phyloP scores from a whole-genome alignment of 208 protist species.

The Trichomonas tenax region DNA sequence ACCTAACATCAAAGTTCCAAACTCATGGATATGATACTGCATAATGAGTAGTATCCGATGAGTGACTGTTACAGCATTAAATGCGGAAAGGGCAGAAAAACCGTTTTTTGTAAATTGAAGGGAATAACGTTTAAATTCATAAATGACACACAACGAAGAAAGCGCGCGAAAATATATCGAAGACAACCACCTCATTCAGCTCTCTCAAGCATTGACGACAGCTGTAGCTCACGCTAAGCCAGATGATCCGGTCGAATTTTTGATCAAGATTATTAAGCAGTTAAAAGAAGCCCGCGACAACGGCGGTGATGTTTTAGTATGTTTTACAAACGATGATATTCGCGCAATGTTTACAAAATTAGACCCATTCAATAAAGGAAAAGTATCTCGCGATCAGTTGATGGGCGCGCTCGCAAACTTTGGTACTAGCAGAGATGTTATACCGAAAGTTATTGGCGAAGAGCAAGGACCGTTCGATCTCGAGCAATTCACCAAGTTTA shows the following conservation, averaged over 20 bases:
- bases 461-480: background rate
- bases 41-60: no score
- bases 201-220: background rate
- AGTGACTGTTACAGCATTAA: no score
- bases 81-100: no score
- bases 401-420: background rate
- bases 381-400: background rate
- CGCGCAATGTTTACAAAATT: background rate
- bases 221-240: background rate
- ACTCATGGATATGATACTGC: no score
- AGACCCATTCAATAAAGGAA: conserved; percentile 11
- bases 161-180: background rate
- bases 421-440: background rate
- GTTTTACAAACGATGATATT: background rate
- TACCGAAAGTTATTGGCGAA: background rate
- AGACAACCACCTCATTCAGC: background rate
- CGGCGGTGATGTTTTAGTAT: background rate
- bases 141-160: background rate
- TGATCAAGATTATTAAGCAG: background rate
- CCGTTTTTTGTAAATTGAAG: background rate
- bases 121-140: background rate
- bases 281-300: background rate
- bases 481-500: background rate
- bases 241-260: background rate
- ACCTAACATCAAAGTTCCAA: no score